These are phyloP conservation scores for Nitzschia putrida DNA, from an alignment of 108 stramenopile genomes.

Conservation along the genomic window DNA sequence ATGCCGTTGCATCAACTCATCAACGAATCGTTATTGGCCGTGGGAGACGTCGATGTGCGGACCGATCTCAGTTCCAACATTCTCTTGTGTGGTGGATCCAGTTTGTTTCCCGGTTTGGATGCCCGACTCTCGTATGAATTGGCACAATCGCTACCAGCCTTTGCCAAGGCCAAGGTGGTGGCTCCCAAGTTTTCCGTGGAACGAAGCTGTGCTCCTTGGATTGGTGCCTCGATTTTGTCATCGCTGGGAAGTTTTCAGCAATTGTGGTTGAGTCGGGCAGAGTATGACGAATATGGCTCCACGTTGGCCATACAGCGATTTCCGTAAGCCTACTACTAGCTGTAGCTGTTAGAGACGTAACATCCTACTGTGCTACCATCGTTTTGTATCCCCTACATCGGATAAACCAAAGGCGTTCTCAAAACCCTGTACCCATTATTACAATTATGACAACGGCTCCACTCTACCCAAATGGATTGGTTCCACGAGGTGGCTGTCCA, in stretches of 20 bases:
- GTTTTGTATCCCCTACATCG: background rate
- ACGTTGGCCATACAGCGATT: conserved; percentile 76
- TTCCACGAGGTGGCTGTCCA: background rate
- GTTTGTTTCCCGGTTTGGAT: conserved; percentile 66
- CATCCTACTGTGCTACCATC: too few species aligned
- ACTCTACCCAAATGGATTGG: conserved; percentile 22
- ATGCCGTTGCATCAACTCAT: conserved; percentile 72
- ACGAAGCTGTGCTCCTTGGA: conserved; percentile 86
- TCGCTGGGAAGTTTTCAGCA: conserved; percentile 95
- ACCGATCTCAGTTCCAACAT: conserved; percentile 80
- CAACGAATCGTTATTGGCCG: conserved; percentile 64
- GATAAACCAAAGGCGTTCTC: too few species aligned
- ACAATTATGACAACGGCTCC: too few species aligned
- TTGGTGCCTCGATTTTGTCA: conserved; percentile 93
- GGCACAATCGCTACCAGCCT: conserved; percentile 50
- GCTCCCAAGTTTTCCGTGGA: conserved; percentile 64
- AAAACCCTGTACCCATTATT: too few species aligned
- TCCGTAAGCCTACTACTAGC: conserved; percentile 27
- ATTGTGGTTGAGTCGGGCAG: conserved; percentile 90
- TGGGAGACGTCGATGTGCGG: conserved; percentile 78
- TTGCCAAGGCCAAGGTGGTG: conserved; percentile 72
- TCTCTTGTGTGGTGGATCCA: conserved; percentile 68
- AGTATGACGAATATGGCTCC: conserved; percentile 94
- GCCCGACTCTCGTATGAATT: conserved; percentile 71
- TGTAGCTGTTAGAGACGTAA: too few species aligned